Percentiles rank a stretch among this genome's conserved stretches.
These are phyloP conservation scores for Alternaria sp. DNA, from an alignment of 2,329 filamentous ascomycete genomes.

Conservation along the genomic window DNA sequence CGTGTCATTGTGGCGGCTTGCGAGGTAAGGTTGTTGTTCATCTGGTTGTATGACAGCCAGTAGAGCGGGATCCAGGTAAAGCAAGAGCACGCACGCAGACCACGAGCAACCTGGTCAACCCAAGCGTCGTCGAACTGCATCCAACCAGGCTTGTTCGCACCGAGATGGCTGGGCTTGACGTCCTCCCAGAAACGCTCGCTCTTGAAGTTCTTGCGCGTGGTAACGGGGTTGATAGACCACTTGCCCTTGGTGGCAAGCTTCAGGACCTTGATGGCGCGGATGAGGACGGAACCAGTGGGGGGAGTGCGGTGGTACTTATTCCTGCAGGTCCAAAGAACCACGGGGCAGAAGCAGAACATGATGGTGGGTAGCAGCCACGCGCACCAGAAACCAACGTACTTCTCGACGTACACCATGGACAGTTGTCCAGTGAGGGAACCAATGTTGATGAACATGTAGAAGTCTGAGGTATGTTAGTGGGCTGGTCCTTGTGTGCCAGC, in stretches of 20 bases:
- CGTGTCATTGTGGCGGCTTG: constrained; percentile 64
- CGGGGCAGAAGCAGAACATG: constrained; percentile 69
- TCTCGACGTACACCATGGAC: constrained; percentile 77
- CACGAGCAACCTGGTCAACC: constrained; percentile 67
- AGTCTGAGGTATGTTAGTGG: neutral
- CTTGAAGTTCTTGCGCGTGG: constrained; percentile 67
- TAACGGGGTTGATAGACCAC: constrained; percentile 68
- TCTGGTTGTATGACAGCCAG: constrained; percentile 63
- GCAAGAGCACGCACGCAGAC: constrained; percentile 51
- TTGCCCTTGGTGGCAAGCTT: constrained; percentile 69
- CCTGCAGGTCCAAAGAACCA: constrained; percentile 67
- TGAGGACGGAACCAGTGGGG: constrained; percentile 76
- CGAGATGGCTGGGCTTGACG: constrained; percentile 72
- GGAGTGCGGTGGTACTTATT: constrained; percentile 70
- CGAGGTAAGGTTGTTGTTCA: constrained; percentile 64
- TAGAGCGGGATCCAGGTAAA: constrained; percentile 64
- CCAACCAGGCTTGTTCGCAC: constrained; percentile 69
- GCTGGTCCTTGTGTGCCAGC: neutral
- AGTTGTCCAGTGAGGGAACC: constrained; percentile 74
- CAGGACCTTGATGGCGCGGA: constrained; percentile 71
- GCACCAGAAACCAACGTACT: constrained; percentile 79
- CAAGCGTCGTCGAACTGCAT: constrained; percentile 86
- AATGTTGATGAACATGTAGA: constrained; percentile 59
- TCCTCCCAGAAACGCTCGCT: constrained; percentile 70
- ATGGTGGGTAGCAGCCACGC: constrained; percentile 73